Base-by-base conservation (phyloP, 176 grass and related monocot genomes). In the Chrysopogon serrulatus region DNA sequence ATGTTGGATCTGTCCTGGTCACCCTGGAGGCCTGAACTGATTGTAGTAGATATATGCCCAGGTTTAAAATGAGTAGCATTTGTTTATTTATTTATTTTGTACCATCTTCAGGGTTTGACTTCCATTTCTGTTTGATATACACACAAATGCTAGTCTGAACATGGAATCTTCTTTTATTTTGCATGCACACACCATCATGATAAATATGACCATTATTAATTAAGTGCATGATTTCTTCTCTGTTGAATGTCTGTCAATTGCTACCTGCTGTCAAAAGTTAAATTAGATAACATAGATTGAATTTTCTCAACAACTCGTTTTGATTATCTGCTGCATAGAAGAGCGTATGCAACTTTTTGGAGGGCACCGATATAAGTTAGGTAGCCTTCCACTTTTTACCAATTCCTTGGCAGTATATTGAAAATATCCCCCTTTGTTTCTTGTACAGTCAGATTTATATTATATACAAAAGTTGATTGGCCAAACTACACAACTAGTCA, bases 391-490 rank as follows among this genome's bases (percentile, higher is more conserved):
- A 24, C 65, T 57, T 79, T 43, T n/a, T 83, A 78, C 17, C 43
- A 79, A 76, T 83, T 71, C 62, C 69, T 91, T 63, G 89, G 79
- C 15, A 62, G 49, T 79, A 76, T 41, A 70, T 88, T 87, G 62
- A 76, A 81, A 68, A 81, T 63, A 57, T 67, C 41, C 24, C 87
- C 8, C 74, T 73, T 91, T 42, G 18, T 26, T 73, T 6, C 44
- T 74, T 37, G 7, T 67, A 59, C 1, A 54, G 57, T 40, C 3
- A 75, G 27, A 80, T 74, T 40, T 84, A 51, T 44, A 27, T 40
- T 84, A 51, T 44, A 27, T 78, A 21, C 66, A 27, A 28, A 68
- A n/a, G 12, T 65, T 35, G 5, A 64, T 53, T 78, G 56, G 15
- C 14, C 26, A 53, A 74, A 75, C 45, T 36, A 53, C 13, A 6